Percentiles rank a stretch among this genome's conserved stretches.
Conservation (phyloP, 1,139 yeast genomes). For the Groenewaldozyma sp. region DNA sequence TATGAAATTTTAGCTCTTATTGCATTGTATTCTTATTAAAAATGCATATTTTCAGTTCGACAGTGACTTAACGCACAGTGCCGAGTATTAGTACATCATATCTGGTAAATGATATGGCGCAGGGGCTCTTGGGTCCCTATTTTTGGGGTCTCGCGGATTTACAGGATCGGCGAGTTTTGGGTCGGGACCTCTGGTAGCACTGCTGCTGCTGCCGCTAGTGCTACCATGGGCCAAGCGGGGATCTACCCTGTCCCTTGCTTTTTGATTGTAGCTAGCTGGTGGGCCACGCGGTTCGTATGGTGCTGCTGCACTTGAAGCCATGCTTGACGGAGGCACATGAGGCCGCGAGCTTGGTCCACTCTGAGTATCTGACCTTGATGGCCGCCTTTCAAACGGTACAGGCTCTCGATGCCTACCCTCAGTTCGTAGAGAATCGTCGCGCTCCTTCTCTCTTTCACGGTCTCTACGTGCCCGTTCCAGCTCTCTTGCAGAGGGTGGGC, state of each 20-base stretch:
- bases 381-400: too few relatives aligned
- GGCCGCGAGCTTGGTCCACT: too few relatives aligned
- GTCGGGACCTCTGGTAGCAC: too few relatives aligned
- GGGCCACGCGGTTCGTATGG: not conserved
- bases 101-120: slow-evolving; percentile 1
- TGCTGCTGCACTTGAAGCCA: not conserved
- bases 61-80: not conserved
- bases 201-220: too few relatives aligned
- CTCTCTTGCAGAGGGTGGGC: slow-evolving; percentile 1
- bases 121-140: not conserved
- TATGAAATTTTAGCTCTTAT: slow-evolving; percentile 9
- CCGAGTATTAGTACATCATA: not conserved
- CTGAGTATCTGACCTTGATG: too few relatives aligned
- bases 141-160: not conserved
- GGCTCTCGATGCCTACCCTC: too few relatives aligned
- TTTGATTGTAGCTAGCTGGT: too few relatives aligned
- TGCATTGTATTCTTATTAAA: too few relatives aligned
- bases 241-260: not conserved
- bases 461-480: slow-evolving; percentile 7
- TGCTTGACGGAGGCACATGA: too few relatives aligned
- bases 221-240: too few relatives aligned
- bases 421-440: too few relatives aligned
- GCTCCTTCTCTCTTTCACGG: slow-evolving; percentile 10
- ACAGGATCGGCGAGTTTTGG: not conserved
- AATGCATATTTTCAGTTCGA: slow-evolving; percentile 9